A percentile compares a stretch with the other conserved stretches of the same genome.
phyloP scores from a whole-genome alignment of 257 asterid genomes.

The Ocimum tenuiflorum region DNA sequence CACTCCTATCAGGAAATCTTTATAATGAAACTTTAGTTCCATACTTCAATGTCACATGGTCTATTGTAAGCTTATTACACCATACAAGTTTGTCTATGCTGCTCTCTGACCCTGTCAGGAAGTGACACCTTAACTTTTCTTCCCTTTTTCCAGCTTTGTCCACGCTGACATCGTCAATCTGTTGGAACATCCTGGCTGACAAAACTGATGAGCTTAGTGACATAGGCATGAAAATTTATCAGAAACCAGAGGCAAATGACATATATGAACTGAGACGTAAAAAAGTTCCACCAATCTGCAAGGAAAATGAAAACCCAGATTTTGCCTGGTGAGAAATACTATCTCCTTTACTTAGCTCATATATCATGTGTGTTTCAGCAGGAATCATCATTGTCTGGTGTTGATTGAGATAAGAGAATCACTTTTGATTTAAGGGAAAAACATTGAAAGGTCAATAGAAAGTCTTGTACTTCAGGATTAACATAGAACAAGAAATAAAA shows the following conservation, averaged over 20 bases:
- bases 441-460: background rate
- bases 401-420: background rate
- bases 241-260: conserved; percentile 75
- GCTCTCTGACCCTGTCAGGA: background rate
- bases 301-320: conserved; percentile 82
- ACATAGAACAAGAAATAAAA: background rate
- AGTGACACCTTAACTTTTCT: background rate
- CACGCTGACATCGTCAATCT: conserved; percentile 59
- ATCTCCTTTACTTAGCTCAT: conserved; percentile 1
- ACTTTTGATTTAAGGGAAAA: background rate
- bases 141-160: conserved; percentile 57
- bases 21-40: background rate
- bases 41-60: background rate
- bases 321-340: conserved; percentile 66
- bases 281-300: conserved; percentile 79
- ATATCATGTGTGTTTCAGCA: background rate
- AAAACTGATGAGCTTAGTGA: conserved; percentile 84
- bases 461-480: background rate
- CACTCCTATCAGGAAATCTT: background rate
- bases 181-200: conserved; percentile 95
- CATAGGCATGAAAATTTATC: conserved; percentile 71
- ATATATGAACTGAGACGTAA: conserved; percentile 69
- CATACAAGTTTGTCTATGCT: background rate
- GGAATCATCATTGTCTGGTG: background rate
- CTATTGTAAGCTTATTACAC: background rate